A percentile compares a stretch with the other conserved stretches of the same genome.
Evolutionary conservation across 257 asterid species (phyloP).

Genomic region (Galeopsis tetrahit): DNA sequence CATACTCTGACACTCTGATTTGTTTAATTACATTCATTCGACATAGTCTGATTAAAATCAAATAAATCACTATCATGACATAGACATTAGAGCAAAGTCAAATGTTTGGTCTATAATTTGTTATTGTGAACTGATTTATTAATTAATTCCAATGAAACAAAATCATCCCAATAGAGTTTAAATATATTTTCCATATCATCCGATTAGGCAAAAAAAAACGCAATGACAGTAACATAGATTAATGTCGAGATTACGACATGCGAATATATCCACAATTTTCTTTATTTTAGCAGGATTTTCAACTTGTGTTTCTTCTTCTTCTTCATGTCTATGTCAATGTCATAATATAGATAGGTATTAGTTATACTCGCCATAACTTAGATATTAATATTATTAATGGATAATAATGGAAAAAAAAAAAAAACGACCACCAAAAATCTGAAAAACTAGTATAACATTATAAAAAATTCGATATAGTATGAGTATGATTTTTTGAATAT

Average conservation of each 20-base stretch:
- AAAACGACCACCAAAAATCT: no score
- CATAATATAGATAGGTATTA: background rate
- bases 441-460: no score
- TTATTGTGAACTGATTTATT: background rate
- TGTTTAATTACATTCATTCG: background rate
- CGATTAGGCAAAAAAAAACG: no score
- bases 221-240: background rate
- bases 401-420: no score
- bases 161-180: background rate
- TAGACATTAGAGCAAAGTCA: constrained; percentile 1
- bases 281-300: background rate
- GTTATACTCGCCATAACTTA: background rate
- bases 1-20: background rate
- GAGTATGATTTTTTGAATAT: no score
- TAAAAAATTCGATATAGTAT: no score
- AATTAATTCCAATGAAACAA: background rate
- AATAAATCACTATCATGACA: background rate
- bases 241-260: background rate
- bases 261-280: background rate
- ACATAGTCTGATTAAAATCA: background rate
- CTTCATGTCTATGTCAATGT: background rate
- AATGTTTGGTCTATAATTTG: background rate
- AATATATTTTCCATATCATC: background rate
- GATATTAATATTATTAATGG: background rate
- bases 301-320: background rate